phyloP scores from a whole-genome alignment of 768 basidiomycete species.

The Cystobasidium onofrii region DNA sequence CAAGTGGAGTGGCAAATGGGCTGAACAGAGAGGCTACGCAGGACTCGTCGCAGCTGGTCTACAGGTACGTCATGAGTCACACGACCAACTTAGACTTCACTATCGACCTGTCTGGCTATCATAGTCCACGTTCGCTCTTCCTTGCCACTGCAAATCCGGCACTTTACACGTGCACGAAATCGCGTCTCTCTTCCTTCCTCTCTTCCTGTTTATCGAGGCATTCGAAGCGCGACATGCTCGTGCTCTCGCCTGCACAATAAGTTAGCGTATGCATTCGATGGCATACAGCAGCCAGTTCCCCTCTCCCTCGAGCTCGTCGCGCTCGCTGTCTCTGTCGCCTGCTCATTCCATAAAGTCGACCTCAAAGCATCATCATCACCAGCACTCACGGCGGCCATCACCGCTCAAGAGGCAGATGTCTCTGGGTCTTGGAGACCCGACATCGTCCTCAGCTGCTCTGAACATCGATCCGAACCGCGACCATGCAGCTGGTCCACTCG shows the following conservation, averaged over 20 bases:
- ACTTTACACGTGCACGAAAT: not conserved
- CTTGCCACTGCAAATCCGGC: not conserved
- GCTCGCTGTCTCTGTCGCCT: not conserved
- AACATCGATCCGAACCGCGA: not conserved
- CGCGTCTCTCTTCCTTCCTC: too few species aligned
- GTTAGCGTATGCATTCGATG: too few species aligned
- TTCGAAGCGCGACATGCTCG: too few species aligned
- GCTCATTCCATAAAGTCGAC: not conserved
- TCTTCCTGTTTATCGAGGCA: too few species aligned
- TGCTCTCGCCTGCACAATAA: too few species aligned
- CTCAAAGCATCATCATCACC: not conserved
- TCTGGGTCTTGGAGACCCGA: not conserved
- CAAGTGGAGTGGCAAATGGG: too few species aligned
- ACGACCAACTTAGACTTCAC: too few species aligned
- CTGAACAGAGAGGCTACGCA: too few species aligned
- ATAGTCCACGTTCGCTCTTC: too few species aligned
- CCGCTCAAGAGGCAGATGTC: slow-evolving; percentile 14
- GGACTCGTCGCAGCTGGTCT: too few species aligned
- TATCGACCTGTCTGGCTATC: too few species aligned
- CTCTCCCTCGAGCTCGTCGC: not conserved
- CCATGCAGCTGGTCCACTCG: not conserved
- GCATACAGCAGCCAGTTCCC: not conserved
- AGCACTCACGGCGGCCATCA: not conserved
- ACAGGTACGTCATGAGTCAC: too few species aligned
- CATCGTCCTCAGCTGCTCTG: not conserved